Conservation (phyloP, 768 basidiomycete species). For the Cubamyces sp. region DNA sequence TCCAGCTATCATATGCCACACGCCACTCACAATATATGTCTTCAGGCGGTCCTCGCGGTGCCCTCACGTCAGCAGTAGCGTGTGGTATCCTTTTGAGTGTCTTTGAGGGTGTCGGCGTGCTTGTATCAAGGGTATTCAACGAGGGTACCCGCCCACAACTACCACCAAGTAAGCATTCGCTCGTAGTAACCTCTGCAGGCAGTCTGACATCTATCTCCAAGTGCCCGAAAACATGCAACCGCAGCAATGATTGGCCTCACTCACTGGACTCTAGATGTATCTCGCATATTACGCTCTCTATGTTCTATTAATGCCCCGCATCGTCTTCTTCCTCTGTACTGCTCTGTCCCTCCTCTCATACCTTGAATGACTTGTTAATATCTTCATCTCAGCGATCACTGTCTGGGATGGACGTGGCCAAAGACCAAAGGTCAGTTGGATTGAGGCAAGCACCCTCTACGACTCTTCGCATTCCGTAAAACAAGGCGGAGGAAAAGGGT, state of each 20-base stretch:
- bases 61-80: slow-evolving; percentile 89
- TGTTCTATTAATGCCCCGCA: slow-evolving; percentile 23
- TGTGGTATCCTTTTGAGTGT: slow-evolving; percentile 96
- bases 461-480: too few relatives aligned
- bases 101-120: slow-evolving; percentile 93
- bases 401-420: background rate
- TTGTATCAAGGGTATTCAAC: slow-evolving; percentile 87
- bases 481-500: too few relatives aligned
- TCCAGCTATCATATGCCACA: background rate
- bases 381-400: background rate
- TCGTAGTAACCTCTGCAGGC: background rate
- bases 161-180: slow-evolving; percentile 63
- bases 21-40: background rate
- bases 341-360: slow-evolving; percentile 19
- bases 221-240: slow-evolving; percentile 62
- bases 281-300: slow-evolving; percentile 37
- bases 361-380: slow-evolving; percentile 9
- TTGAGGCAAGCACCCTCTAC: too few relatives aligned
- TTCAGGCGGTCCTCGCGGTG: slow-evolving; percentile 89
- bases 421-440: too few relatives aligned
- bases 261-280: slow-evolving; percentile 53
- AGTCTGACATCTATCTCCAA: slow-evolving; percentile 30
- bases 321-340: slow-evolving; percentile 14
- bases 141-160: slow-evolving; percentile 80
- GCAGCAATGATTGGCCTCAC: slow-evolving; percentile 41